These are phyloP conservation scores for Graphium sp. DNA, from an alignment of 2,329 filamentous ascomycete genomes.

Conservation along the genomic window DNA sequence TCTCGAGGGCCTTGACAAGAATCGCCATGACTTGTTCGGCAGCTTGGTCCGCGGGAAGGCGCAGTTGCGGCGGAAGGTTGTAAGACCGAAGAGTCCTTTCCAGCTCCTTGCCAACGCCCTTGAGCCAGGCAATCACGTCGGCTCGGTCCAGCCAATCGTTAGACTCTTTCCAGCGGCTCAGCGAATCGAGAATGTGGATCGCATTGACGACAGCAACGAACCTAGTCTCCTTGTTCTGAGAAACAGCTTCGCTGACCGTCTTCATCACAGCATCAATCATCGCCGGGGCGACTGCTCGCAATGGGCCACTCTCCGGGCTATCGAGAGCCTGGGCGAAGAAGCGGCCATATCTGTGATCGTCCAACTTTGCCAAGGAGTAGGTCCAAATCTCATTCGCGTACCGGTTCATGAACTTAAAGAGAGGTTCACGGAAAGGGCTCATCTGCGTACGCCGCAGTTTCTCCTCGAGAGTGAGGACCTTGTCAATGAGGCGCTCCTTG, in stretches of 20 bases:
- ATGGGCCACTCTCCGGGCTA: conserved; percentile 53
- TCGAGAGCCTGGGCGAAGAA: conserved; percentile 79
- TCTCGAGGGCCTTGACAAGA: conserved; percentile 62
- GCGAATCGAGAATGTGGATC: conserved; percentile 68
- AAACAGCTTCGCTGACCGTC: conserved; percentile 44
- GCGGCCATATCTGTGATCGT: conserved; percentile 74
- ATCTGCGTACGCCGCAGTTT: conserved; percentile 72
- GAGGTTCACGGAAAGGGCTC: conserved; percentile 78
- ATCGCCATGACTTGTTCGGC: conserved; percentile 77
- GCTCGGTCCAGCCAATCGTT: conserved; percentile 57
- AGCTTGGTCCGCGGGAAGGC: conserved; percentile 76
- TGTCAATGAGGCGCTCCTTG: conserved; percentile 77
- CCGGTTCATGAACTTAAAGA: conserved; percentile 85
- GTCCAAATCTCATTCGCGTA: conserved; percentile 80
- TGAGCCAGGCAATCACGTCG: conserved; percentile 42
- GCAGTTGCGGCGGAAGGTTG: conserved; percentile 51
- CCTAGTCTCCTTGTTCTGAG: conserved; percentile 51
- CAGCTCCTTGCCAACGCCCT: conserved; percentile 57
- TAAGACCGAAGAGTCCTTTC: conserved; percentile 58
- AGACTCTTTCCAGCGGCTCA: conserved; percentile 49
- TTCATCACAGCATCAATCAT: conserved; percentile 59
- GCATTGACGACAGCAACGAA: conserved; percentile 65
- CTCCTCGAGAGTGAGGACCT: conserved; percentile 76
- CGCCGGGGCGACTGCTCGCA: conserved; percentile 59
- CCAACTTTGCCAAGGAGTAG: conserved; percentile 62